Conservation (phyloP, 2,329 filamentous ascomycete species). For the Cladosporium sp. region DNA sequence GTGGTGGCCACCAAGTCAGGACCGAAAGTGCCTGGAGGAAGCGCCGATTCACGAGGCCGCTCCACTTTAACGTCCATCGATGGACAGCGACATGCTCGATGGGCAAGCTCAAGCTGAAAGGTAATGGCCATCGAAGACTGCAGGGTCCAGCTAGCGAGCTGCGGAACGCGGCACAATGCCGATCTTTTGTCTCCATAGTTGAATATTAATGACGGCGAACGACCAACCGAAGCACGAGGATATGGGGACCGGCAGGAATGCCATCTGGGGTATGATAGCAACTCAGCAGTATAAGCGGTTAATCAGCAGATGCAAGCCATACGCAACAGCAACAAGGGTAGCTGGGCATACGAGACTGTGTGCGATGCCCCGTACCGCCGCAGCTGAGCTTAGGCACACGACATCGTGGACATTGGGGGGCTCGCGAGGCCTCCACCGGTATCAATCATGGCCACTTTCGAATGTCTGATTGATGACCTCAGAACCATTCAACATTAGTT, state of each 20-base stretch:
- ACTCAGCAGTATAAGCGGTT: neutral
- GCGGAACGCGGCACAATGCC: constrained; percentile 11
- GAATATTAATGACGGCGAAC: constrained; percentile 1
- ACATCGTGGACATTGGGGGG: neutral
- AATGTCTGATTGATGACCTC: neutral
- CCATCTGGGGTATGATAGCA: neutral
- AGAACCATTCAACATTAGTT: neutral
- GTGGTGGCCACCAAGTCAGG: neutral
- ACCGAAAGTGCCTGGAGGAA: neutral
- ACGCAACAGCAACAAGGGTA: neutral
- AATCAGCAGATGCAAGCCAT: neutral
- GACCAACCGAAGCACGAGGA: neutral
- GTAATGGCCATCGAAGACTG: constrained; percentile 7
- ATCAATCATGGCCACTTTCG: neutral
- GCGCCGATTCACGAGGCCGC: neutral
- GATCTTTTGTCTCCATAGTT: constrained; percentile 2
- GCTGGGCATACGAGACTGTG: neutral
- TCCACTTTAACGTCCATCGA: constrained; percentile 12
- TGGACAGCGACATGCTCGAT: constrained; percentile 8
- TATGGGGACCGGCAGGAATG: neutral
- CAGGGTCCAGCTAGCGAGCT: constrained; percentile 9
- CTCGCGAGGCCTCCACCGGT: neutral
- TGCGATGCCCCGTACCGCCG: neutral
- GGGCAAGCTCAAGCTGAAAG: neutral
- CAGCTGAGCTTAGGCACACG: neutral